Evolutionary conservation across 768 basidiomycete genomes (phyloP).

Genomic region (Phaeotremella fagi): DNA sequence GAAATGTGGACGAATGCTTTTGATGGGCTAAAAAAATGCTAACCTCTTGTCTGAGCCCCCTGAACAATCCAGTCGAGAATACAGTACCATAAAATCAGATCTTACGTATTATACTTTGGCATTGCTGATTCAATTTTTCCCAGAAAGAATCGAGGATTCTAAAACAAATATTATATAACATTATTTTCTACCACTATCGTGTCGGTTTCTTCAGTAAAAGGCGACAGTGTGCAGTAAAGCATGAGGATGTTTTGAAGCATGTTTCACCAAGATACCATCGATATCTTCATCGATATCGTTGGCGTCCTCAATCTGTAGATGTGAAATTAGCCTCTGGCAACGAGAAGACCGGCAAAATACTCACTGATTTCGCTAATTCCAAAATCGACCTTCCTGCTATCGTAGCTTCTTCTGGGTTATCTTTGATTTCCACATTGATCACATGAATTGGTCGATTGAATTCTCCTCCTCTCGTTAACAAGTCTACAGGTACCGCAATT

Average conservation of each 20-base stretch:
- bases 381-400: slow-evolving; percentile 94
- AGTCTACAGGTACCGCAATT: slow-evolving; percentile 56
- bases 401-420: slow-evolving; percentile 96
- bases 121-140: too few relatives aligned
- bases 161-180: too few relatives aligned
- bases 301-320: slow-evolving; percentile 82
- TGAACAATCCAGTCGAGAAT: too few relatives aligned
- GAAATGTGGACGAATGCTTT: too few relatives aligned
- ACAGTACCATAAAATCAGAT: too few relatives aligned
- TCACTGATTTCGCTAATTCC: slow-evolving; percentile 80
- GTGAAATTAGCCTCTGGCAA: slow-evolving; percentile 7
- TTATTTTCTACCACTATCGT: too few relatives aligned
- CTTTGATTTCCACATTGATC: slow-evolving; percentile 97
- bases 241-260: slow-evolving; percentile 88
- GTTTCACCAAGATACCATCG: slow-evolving; percentile 72
- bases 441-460: slow-evolving; percentile 90
- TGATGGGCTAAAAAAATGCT: too few relatives aligned
- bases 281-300: slow-evolving; percentile 89
- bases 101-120: too few relatives aligned
- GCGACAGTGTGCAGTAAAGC: slow-evolving; percentile 83
- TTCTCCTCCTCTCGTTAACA: slow-evolving; percentile 81
- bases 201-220: slow-evolving; percentile 61
- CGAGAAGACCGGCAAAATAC: slow-evolving; percentile 43
- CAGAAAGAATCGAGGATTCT: too few relatives aligned
- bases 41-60: too few relatives aligned